Evolutionary conservation across 2,329 filamentous ascomycete genomes (phyloP), one percentile per base, ranked within the genome.

Genomic region (Pseudohalonectria lignicola): DNA sequence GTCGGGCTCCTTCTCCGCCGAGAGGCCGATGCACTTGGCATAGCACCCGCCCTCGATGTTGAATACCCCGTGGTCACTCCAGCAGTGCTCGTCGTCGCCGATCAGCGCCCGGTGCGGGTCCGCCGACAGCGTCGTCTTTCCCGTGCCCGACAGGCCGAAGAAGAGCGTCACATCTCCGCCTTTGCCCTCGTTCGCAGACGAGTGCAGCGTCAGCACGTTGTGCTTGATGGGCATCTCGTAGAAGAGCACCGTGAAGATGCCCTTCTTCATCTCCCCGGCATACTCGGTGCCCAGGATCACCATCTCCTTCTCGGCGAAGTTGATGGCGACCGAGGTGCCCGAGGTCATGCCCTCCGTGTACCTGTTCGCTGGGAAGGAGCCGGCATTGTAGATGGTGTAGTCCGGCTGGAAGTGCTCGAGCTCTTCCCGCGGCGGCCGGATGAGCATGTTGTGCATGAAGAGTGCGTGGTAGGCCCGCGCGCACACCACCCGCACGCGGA

Each of bases 391-490:
- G 70, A 98, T 96, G 55, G 90, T 90, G 73, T 98, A 98, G 73
- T 98, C 90, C 53, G 92, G 92, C 65, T 94, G 86, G 79, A 98
- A 98, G 67, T 86, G 78, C 70, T 94, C 83, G 39, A 98, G 81
- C 72, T 98, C 88, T 66, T 93, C 85, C 46, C 76, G 77, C 38
- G 80, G 72, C 46, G 92, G 92, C 52, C 92, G 84, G 71, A 98
- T 98, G 59, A 98, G 83, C 92, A 98, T 98, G 76, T 98, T 98
- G 60, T 88, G 86, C 92, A 98, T 98, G 79, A 98, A 98, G 48
- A 98, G 79, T 45, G 92, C 92, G 76, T 98, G 92, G 76, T 98
- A 98, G 64, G 92, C 92, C 60, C 92, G 88, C 50, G 92, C 92
- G 69, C 92, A 98, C 59, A 98, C 88, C 48, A 98, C 90, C 57